Base-by-base conservation (phyloP, 352 stramenopile genomes). In the Phytophthora uliginosa region DNA sequence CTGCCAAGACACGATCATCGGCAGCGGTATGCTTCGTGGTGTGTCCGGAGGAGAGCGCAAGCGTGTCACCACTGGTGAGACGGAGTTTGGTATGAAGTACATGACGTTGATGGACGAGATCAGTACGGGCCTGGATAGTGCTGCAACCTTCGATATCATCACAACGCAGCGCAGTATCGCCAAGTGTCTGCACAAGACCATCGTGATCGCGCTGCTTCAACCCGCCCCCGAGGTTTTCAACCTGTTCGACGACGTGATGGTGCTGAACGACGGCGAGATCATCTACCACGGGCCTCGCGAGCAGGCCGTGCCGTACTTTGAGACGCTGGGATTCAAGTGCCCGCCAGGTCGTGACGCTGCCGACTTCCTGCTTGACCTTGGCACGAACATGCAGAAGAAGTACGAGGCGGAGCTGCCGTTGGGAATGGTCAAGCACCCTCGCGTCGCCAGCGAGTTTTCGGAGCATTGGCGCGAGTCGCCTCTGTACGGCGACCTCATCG, bases 141-240 rank as follows among this genome's bases (percentile, higher is more conserved):
- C 92, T 3, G 96, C 93, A 1, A 97, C 94, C 0, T 98, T 83
- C 66, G 94, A 98, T 63, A 98, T 99, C 73, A 88, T 93, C 70
- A 86, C 79, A 28, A 74, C 88, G 7, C 66, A 97, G 20, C 77
- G 69, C 12, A 75, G 81, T 62, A 74, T 84, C 28, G 81, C 81
- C 13, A 71, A 86, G 66, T 63, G 18, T 15, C 24, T 91, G 13
- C 64, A 76, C 59, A 83, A 82, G 55, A 91, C 84, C 4, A 61
- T 90, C n/a, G 74, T 91, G 9, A 81, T 98, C 20, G 85, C 88
- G 4, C 73, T 98, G 52, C 73, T 98, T 5, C 81, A 98, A 66
- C 95, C 95, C 56, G 81, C 94, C 3, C 79, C 77, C 0, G 77
- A 86, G 48, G 77, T 86, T 0, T 82, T 81, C 62, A 59, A 78